A percentile compares a stretch with the other conserved stretches of the same genome.
phyloP scores from a whole-genome alignment of 2,329 filamentous ascomycete genomes.

The Aspergillus quadrilineatus region DNA sequence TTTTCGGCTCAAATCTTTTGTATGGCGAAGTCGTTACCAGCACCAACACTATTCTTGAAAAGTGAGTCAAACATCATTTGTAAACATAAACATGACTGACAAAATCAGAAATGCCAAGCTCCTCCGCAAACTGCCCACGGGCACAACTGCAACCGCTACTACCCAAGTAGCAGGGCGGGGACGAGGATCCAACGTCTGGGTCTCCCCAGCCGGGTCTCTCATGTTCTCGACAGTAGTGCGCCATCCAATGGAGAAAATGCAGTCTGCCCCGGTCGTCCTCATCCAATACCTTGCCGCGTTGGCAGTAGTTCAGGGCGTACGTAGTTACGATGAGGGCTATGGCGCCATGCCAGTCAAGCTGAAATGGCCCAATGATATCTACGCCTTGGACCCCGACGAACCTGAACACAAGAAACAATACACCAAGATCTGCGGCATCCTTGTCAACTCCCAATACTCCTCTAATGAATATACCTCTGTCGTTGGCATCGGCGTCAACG shows the following conservation, averaged over 20 bases:
- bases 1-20: slow-evolving; percentile 75
- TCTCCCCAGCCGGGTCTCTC: slow-evolving; percentile 80
- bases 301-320: slow-evolving; percentile 80
- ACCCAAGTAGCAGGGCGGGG: slow-evolving; percentile 86
- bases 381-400: slow-evolving; percentile 64
- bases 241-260: slow-evolving; percentile 71
- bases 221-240: slow-evolving; percentile 88
- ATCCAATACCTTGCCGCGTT: slow-evolving; percentile 90
- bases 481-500: slow-evolving; percentile 83
- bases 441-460: slow-evolving; percentile 83
- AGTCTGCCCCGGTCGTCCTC: slow-evolving; percentile 79
- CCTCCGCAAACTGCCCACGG: slow-evolving; percentile 72
- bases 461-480: slow-evolving; percentile 78
- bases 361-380: slow-evolving; percentile 98
- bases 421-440: slow-evolving; percentile 88
- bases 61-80: slow-evolving; percentile 51
- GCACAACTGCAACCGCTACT: slow-evolving; percentile 85
- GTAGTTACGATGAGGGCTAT: slow-evolving; percentile 75
- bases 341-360: slow-evolving; percentile 74
- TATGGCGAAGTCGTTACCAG: slow-evolving; percentile 93
- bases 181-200: slow-evolving; percentile 90
- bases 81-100: neutral
- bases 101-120: slow-evolving; percentile 68
- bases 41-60: slow-evolving; percentile 90
- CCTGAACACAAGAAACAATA: slow-evolving; percentile 53